A percentile compares a stretch with the other conserved stretches of the same genome.
phyloP scores from a whole-genome alignment of 2,329 filamentous ascomycete genomes.

The Arthrobotrys sinensis region DNA sequence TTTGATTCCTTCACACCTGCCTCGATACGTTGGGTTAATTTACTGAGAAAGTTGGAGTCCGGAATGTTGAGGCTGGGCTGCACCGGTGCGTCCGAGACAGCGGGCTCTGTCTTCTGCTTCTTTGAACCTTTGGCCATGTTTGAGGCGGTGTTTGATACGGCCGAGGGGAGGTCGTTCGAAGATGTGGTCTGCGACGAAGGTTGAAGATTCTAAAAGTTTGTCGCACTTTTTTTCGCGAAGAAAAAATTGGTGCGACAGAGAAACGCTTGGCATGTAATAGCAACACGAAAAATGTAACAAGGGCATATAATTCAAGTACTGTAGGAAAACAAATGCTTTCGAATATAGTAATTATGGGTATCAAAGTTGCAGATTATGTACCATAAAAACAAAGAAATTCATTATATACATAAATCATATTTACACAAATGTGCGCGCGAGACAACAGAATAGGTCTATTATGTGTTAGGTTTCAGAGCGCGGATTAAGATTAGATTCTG shows the following conservation, averaged over 20 bases:
- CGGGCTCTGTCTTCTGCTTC: constrained; percentile 29
- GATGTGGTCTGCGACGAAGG: neutral
- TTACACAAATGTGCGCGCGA: neutral
- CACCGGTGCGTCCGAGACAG: neutral
- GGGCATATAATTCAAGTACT: neutral
- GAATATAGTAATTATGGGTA: constrained; percentile 1
- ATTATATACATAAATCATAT: neutral
- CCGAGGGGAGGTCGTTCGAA: neutral
- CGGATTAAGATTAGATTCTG: too few species aligned
- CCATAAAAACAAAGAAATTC: neutral
- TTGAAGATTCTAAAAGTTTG: constrained; percentile 29
- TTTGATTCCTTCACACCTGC: constrained; percentile 48
- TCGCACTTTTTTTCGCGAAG: constrained; percentile 32
- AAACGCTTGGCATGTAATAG: constrained; percentile 16
- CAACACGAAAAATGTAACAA: constrained; percentile 50
- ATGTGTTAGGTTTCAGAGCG: too few species aligned
- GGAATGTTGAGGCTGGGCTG: constrained; percentile 38
- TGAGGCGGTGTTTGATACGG: neutral
- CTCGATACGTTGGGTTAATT: constrained; percentile 56
- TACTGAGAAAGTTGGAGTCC: constrained; percentile 52
- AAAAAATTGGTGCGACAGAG: constrained; percentile 51
- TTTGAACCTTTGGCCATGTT: constrained; percentile 56
- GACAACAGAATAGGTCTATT: neutral
- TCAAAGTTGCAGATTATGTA: neutral
- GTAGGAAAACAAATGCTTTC: neutral